These are phyloP conservation scores for Colletotrichum tropicale DNA, from an alignment of 2,329 filamentous ascomycete species.

Conservation along the genomic window DNA sequence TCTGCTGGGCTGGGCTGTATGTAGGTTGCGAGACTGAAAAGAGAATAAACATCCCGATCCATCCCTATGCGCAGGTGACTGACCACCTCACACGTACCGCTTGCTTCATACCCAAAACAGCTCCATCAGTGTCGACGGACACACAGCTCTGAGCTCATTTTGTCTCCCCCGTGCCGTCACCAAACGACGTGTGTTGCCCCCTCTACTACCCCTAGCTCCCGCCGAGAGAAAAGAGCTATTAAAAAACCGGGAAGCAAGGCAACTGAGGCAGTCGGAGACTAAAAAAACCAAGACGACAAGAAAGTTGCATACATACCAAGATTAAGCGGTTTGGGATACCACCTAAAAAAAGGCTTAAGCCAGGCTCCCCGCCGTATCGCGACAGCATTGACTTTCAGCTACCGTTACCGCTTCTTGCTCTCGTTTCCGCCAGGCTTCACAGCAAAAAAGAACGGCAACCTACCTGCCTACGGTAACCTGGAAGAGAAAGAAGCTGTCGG, in stretches of 20 bases:
- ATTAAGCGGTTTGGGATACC: neutral
- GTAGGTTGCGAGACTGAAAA: neutral
- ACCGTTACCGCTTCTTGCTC: neutral
- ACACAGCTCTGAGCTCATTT: neutral
- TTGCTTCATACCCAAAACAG: neutral
- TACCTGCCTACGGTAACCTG: neutral
- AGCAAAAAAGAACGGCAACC: neutral
- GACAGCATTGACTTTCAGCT: slow-evolving; percentile 1
- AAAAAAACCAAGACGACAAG: neutral
- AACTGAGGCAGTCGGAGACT: neutral
- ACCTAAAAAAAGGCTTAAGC: neutral
- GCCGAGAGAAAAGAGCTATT: neutral
- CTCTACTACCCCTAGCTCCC: neutral
- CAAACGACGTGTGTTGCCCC: neutral
- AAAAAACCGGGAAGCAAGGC: neutral
- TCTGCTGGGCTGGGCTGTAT: neutral
- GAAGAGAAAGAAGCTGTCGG: neutral
- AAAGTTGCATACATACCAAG: neutral
- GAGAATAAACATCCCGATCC: neutral
- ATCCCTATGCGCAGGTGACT: neutral
- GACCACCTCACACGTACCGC: neutral
- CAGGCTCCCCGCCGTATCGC: neutral
- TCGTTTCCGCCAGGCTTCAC: neutral
- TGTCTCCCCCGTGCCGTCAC: neutral
- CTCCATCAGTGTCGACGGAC: neutral